Percentiles rank a stretch among this genome's conserved stretches.
Conservation (phyloP, 1,284 basidiomycete species). For the Amylostereum areolatum region DNA sequence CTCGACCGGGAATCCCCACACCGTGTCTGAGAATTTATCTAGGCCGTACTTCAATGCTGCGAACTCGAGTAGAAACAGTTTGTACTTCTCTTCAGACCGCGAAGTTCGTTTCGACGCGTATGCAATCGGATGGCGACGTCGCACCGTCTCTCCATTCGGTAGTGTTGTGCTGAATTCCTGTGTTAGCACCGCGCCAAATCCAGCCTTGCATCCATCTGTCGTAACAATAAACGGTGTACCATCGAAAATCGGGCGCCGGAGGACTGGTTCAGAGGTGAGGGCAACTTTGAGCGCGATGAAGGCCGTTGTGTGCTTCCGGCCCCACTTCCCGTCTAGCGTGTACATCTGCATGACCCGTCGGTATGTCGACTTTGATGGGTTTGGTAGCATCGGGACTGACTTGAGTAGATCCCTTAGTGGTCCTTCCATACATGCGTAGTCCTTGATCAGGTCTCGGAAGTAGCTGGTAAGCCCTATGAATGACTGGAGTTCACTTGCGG, state of each 20-base stretch:
- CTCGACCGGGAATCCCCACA: conserved; percentile 13
- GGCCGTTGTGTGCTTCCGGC: conserved; percentile 4
- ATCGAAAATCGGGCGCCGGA: conserved; percentile 9
- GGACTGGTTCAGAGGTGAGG: conserved; percentile 13
- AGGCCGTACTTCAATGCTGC: conserved; percentile 14
- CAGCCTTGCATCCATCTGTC: conserved; percentile 14
- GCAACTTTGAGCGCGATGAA: conserved; percentile 11
- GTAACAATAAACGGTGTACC: conserved; percentile 13
- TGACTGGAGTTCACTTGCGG: conserved; percentile 19
- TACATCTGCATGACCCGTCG: conserved; percentile 1
- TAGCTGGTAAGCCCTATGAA: conserved; percentile 20
- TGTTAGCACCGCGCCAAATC: conserved; percentile 13
- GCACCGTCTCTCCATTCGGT: conserved; percentile 8
- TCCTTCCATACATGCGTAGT: conserved; percentile 11
- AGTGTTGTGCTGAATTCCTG: conserved; percentile 8
- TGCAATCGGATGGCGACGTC: conserved; percentile 9
- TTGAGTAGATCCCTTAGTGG: conserved; percentile 11
- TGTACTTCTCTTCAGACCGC: conserved; percentile 4
- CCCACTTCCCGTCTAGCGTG: conserved; percentile 6
- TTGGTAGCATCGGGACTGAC: conserved; percentile 4
- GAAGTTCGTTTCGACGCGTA: conserved; percentile 14
- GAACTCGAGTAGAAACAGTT: conserved; percentile 12
- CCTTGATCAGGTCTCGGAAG: conserved; percentile 19
- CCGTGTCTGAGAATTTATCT: conserved; percentile 13
- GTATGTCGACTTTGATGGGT: conserved; percentile 3